Conservation (phyloP, 2,329 filamentous ascomycete genomes). For the Berkeleyomyces rouxiae region DNA sequence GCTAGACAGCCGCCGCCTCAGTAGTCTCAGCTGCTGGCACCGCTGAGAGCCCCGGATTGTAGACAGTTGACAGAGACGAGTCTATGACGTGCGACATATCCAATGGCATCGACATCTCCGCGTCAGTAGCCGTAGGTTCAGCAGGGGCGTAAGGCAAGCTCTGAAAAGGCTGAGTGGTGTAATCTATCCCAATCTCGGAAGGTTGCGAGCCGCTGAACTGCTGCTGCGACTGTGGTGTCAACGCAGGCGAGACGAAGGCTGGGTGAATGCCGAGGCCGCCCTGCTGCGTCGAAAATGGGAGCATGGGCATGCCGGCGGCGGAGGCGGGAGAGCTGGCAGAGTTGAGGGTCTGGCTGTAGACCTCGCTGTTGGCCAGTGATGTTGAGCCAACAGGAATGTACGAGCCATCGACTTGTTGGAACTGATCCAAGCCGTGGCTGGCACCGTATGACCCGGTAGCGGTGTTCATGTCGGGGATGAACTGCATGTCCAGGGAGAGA, state of each 20-base stretch:
- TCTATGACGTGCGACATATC: neutral
- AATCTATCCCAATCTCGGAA: neutral
- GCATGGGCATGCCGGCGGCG: neutral
- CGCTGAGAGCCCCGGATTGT: neutral
- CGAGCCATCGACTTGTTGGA: neutral
- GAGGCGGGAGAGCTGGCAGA: neutral
- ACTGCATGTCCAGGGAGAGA: neutral
- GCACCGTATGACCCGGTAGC: neutral
- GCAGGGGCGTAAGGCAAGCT: neutral
- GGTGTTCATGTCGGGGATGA: neutral
- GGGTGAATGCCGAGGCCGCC: neutral
- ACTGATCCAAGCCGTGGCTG: neutral
- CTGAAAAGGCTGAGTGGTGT: neutral
- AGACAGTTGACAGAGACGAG: neutral
- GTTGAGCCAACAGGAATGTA: neutral
- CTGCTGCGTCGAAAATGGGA: neutral
- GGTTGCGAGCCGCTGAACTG: neutral
- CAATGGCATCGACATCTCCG: neutral
- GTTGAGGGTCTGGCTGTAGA: slow-evolving; percentile 4
- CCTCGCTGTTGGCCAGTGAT: neutral
- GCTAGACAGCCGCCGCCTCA: neutral
- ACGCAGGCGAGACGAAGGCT: neutral
- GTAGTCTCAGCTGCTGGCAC: neutral
- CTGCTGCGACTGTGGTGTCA: neutral
- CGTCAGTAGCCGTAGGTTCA: neutral